Evolutionary conservation across 1,284 basidiomycete species (phyloP).

Genomic region (Ustilago loliicola): DNA sequence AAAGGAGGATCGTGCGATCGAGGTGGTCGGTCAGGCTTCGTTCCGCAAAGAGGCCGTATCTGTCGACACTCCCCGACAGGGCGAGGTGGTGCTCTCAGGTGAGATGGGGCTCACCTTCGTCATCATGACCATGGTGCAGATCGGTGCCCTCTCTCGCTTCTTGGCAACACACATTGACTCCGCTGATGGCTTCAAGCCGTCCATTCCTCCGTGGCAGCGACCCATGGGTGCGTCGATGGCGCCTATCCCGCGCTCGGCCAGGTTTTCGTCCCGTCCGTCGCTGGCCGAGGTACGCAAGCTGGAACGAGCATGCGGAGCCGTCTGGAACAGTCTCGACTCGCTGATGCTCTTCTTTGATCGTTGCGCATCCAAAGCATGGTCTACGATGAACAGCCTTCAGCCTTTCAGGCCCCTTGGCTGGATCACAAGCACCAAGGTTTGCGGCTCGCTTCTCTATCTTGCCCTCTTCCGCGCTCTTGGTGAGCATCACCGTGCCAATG

Average conservation of each 20-base stretch:
- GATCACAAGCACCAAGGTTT: constrained; percentile 59
- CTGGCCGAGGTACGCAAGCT: constrained; percentile 59
- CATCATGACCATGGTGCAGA: constrained; percentile 63
- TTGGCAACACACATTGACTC: constrained; percentile 56
- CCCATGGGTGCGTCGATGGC: constrained; percentile 37
- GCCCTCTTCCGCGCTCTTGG: constrained; percentile 56
- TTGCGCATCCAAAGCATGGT: constrained; percentile 53
- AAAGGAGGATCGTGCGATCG: constrained; percentile 58
- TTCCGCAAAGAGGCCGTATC: constrained; percentile 31
- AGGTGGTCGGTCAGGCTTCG: constrained; percentile 46
- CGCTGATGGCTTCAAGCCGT: constrained; percentile 34
- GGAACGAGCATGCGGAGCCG: constrained; percentile 52
- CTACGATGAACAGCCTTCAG: constrained; percentile 59
- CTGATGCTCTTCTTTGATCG: constrained; percentile 64
- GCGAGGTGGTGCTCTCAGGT: constrained; percentile 56
- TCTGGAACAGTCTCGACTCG: constrained; percentile 64
- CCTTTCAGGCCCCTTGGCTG: constrained; percentile 60
- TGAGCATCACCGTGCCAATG: constrained; percentile 52
- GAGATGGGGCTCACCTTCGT: constrained; percentile 65
- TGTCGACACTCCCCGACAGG: constrained; percentile 12
- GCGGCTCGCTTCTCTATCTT: constrained; percentile 55
- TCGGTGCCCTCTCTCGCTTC: constrained; percentile 63
- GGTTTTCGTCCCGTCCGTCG: constrained; percentile 45
- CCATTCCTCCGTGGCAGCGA: constrained; percentile 43
- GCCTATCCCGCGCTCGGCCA: constrained; percentile 18